A percentile compares a stretch with the other conserved stretches of the same genome.
These are phyloP conservation scores for Cyberlindnera samutprakarnensis DNA, from an alignment of 805 yeast genomes.

Conservation along the genomic window DNA sequence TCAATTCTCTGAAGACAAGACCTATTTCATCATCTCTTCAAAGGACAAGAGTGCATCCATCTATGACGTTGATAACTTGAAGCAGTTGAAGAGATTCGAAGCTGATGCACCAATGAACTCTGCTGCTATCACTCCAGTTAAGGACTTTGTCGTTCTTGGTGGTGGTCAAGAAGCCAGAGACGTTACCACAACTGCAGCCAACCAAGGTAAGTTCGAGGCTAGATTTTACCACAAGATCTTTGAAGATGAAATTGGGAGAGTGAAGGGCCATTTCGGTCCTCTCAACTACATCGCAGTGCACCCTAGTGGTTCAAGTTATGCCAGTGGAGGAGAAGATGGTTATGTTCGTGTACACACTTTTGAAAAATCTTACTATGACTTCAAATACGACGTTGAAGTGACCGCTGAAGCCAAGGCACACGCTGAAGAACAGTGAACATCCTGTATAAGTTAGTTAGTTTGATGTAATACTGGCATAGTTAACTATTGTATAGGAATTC, in stretches of 20 bases:
- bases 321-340: constrained; percentile 99
- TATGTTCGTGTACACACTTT: constrained; percentile 89
- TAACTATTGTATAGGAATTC: constrained; percentile 1
- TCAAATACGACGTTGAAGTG: constrained; percentile 85
- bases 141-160: constrained; percentile 87
- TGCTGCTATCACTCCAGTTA: constrained; percentile 88
- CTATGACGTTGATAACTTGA: constrained; percentile 69
- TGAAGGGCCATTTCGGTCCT: constrained; percentile 99
- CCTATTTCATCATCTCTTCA: constrained; percentile 88
- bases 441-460: no score
- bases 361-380: constrained; percentile 89
- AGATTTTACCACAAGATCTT: constrained; percentile 92
- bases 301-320: constrained; percentile 88
- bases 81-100: constrained; percentile 62
- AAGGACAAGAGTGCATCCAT: constrained; percentile 83
- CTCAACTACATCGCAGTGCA: constrained; percentile 88
- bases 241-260: constrained; percentile 93
- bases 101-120: constrained; percentile 94
- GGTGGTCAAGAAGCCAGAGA: constrained; percentile 99
- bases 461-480: no score
- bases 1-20: constrained; percentile 79
- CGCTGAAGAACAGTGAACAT: constrained; percentile 2
- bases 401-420: constrained; percentile 44
- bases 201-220: constrained; percentile 95
- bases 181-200: constrained; percentile 92